Percentiles rank a stretch among this genome's conserved stretches.
phyloP scores from a whole-genome alignment of 2,329 filamentous ascomycete species.

The Microascus cirrosus region DNA sequence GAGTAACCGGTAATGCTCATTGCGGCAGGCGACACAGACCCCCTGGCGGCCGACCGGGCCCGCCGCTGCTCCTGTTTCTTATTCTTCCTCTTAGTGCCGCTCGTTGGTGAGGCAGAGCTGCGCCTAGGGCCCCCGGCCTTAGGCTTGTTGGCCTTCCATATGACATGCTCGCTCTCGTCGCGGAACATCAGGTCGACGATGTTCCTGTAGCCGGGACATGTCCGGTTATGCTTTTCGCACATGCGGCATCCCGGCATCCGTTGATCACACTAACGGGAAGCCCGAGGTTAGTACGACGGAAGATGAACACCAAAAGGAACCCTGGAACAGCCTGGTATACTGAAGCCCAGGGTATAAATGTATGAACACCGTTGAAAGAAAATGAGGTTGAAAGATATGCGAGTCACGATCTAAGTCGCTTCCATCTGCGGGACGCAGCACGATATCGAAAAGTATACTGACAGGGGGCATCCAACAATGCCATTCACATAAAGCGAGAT shows the following conservation, averaged over 20 bases:
- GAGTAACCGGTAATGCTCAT: not conserved
- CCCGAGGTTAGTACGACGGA: not conserved
- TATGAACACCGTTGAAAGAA: no score
- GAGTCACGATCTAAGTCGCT: no score
- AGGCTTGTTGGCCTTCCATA: conserved; percentile 33
- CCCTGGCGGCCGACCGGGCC: not conserved
- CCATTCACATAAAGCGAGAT: not conserved
- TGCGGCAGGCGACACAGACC: not conserved
- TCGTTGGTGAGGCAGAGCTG: not conserved
- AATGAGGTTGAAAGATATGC: no score
- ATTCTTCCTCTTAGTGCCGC: not conserved
- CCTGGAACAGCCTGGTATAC: no score
- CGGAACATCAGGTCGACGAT: conserved; percentile 46
- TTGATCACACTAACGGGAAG: conserved; percentile 36
- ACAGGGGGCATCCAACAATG: not conserved
- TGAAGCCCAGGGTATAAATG: no score
- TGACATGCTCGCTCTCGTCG: conserved; percentile 44
- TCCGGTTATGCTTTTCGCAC: conserved; percentile 37
- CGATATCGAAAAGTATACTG: not conserved
- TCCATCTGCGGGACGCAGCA: not conserved
- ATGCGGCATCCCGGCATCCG: conserved; percentile 39
- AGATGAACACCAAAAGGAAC: no score
- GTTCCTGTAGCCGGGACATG: conserved; percentile 44
- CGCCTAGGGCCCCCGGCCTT: not conserved
- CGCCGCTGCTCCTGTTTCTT: not conserved